Evolutionary conservation across 345 rosid genomes (phyloP).

Genomic region (Corchorus capsularis): DNA sequence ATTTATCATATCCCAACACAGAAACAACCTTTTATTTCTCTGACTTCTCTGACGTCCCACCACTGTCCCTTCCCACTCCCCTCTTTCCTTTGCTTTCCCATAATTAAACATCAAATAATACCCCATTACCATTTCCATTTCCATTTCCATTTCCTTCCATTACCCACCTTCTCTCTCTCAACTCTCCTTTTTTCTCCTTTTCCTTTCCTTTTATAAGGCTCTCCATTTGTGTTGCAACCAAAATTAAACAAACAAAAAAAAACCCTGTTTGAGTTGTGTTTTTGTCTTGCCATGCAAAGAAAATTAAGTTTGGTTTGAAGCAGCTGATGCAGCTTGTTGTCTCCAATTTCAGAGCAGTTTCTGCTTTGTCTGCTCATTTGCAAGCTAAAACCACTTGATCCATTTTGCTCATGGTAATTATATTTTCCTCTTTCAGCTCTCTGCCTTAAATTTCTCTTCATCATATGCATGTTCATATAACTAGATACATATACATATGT

Average conservation of each 20-base stretch:
- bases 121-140: constrained; percentile 12
- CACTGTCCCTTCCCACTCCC: constrained; percentile 53
- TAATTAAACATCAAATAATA: constrained; percentile 45
- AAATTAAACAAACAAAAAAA: constrained; percentile 10
- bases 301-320: background rate
- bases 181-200: constrained; percentile 13
- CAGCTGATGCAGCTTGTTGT: background rate
- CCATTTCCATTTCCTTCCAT: background rate
- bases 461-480: constrained; percentile 7
- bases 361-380: constrained; percentile 34
- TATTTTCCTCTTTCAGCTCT: background rate
- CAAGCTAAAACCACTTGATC: constrained; percentile 29
- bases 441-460: background rate
- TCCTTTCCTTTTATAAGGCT: background rate
- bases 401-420: background rate
- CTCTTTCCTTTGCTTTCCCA: constrained; percentile 60
- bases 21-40: constrained; percentile 25
- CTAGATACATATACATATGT: background rate
- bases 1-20: constrained; percentile 25
- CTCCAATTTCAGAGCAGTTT: constrained; percentile 27
- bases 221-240: constrained; percentile 18
- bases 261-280: background rate
- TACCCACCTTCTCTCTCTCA: background rate
- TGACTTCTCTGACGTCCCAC: constrained; percentile 57
- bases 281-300: constrained; percentile 20